Percentiles rank a stretch among this genome's conserved stretches.
Evolutionary conservation across 371 early-diverging fungal species (phyloP).

Genomic region (Mucor saturninus): DNA sequence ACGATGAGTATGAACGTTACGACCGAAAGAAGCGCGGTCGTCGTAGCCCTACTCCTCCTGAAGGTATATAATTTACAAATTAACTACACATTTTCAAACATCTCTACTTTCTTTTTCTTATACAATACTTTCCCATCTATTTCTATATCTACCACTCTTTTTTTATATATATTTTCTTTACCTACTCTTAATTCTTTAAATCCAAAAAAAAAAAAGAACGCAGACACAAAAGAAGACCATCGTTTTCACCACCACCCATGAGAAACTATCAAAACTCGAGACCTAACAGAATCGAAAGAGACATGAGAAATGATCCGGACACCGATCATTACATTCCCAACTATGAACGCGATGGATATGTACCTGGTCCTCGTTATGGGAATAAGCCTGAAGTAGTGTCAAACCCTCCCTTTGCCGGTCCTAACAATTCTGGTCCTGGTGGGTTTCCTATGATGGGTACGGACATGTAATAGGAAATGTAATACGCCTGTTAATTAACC

Average conservation of each 20-base stretch:
- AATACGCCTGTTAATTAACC: background rate
- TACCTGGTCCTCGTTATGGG: slow-evolving; percentile 68
- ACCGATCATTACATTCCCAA: slow-evolving; percentile 83
- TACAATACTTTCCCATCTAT: background rate
- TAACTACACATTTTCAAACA: slow-evolving; percentile 3
- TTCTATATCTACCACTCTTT: slow-evolving; percentile 4
- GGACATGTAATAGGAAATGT: background rate
- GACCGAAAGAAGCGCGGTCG: slow-evolving; percentile 48
- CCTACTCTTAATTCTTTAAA: slow-evolving; percentile 4
- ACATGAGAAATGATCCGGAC: slow-evolving; percentile 27
- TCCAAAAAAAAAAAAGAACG: slow-evolving; percentile 7
- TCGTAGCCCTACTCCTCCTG: slow-evolving; percentile 53
- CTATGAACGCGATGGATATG: slow-evolving; percentile 81
- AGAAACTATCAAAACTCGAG: slow-evolving; percentile 10
- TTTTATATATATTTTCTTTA: slow-evolving; percentile 1
- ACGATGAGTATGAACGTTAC: slow-evolving; percentile 57
- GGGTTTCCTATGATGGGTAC: slow-evolving; percentile 43
- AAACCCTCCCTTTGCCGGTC: slow-evolving; percentile 13
- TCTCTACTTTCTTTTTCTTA: slow-evolving; percentile 8
- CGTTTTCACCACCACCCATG: slow-evolving; percentile 49
- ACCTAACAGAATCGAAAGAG: slow-evolving; percentile 15
- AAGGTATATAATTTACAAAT: slow-evolving; percentile 37
- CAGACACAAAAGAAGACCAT: slow-evolving; percentile 57
- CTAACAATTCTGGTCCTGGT: slow-evolving; percentile 9
- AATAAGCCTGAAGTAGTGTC: slow-evolving; percentile 35